Evolutionary conservation across 352 stramenopile species (phyloP), one percentile per base, ranked within the genome.

Genomic region (Pythium chondricola): DNA sequence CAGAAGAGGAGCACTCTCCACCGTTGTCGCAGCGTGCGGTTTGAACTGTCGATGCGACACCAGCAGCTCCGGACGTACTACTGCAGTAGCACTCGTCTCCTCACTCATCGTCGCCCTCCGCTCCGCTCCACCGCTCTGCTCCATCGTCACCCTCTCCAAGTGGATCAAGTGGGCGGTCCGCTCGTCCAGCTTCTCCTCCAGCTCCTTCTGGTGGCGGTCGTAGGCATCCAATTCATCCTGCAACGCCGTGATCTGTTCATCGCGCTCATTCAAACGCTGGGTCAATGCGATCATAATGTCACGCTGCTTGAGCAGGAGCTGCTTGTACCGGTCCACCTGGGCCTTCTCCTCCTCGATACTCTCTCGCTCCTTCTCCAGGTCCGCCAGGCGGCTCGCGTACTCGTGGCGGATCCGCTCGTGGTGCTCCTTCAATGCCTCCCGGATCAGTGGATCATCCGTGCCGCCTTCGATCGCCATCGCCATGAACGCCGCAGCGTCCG

Each of bases 231-330:
- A 57, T 50, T 98, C 93, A 57, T 98, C 92, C 46, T 98, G 90
- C 0, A 98, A 59, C n/a, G 86, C 86, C 1, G 92, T 90, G 49
- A 98, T 97, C 69, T 98, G 91, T 48, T 98, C 93, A 52, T 98
- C 93, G 8, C 93, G 84, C 46, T 97, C 91, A 48, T 97, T 98
- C 14, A 98, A 60, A 0, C 93, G 69, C 59, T 98, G 93, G 16
- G 93, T 98, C 24, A 98, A 68, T 9, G 91, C 92, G 39, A 98
- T 97, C 91, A 98, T 98, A 31, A 98, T 98, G 58, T 98, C 93
- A 3, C 93, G 75, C 60, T 98, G 92, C 66, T 97, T 98, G 39
- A 98, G 72, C n/a, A 98, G 67, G 14, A 98, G 63, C 45, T 97
- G 89, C 61, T 98, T 98, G 73, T 98, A 98, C 20, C 93, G 72